Conservation (phyloP, 2,329 filamentous ascomycete genomes). For the Diaporthe ilicicola region DNA sequence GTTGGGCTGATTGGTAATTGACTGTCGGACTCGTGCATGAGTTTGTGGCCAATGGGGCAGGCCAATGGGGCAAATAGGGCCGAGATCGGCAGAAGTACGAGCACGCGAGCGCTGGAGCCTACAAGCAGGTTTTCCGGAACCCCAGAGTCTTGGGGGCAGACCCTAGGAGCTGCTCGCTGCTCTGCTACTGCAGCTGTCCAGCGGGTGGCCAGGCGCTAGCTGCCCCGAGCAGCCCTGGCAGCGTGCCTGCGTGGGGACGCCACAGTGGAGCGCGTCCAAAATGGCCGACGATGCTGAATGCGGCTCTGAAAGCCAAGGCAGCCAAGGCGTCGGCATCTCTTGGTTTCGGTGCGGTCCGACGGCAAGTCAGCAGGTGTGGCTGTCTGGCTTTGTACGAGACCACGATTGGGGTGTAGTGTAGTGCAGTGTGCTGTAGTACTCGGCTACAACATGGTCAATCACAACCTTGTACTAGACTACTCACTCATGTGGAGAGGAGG, state of each 20-base stretch:
- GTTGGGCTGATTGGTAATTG: neutral
- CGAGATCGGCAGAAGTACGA: slow-evolving; percentile 4
- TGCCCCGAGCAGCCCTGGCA: neutral
- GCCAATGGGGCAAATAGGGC: neutral
- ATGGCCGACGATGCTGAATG: neutral
- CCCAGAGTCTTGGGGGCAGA: neutral
- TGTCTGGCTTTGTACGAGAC: neutral
- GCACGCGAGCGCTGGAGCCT: slow-evolving; percentile 1
- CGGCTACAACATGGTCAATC: neutral
- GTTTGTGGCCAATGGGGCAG: neutral
- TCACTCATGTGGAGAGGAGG: slow-evolving; percentile 2
- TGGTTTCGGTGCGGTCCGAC: slow-evolving; percentile 17
- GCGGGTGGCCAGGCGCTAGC: neutral
- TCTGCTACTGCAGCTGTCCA: too few species aligned
- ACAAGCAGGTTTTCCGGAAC: neutral
- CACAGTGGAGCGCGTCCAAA: neutral
- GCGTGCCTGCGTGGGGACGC: too few species aligned
- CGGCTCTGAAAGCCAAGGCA: slow-evolving; percentile 10
- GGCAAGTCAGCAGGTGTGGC: neutral
- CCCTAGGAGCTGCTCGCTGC: neutral
- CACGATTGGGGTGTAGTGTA: neutral
- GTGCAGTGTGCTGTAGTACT: too few species aligned
- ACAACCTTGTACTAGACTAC: too few species aligned
- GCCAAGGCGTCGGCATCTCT: slow-evolving; percentile 15
- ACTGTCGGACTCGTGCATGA: slow-evolving; percentile 30